phyloP scores from a whole-genome alignment of 257 asterid genomes.

The Nicotiana sylvestris region DNA sequence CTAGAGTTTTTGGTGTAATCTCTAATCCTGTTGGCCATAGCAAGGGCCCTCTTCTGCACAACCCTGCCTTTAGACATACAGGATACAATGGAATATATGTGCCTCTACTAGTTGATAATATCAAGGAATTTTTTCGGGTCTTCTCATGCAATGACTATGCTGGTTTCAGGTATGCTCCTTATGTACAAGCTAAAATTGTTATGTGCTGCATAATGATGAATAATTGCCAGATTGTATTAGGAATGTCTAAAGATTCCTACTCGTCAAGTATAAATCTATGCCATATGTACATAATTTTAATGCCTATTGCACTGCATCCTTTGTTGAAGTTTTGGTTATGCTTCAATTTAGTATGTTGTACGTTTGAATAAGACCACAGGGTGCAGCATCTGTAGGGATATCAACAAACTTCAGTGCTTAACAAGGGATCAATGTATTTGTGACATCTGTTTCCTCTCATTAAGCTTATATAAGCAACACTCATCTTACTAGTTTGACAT shows the following conservation, averaged over 20 bases:
- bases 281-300: neutral
- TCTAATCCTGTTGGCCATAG: slow-evolving; percentile 71
- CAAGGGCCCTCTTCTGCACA: slow-evolving; percentile 71
- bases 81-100: slow-evolving; percentile 64
- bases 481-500: neutral
- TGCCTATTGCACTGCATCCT: neutral
- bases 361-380: neutral
- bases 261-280: neutral
- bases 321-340: neutral
- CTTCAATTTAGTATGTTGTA: neutral
- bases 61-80: slow-evolving; percentile 54
- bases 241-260: neutral
- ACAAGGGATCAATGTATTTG: neutral
- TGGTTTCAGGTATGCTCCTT: slow-evolving; percentile 55
- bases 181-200: neutral
- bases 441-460: neutral
- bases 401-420: neutral
- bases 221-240: neutral
- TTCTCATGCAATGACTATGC: slow-evolving; percentile 57
- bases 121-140: slow-evolving; percentile 54
- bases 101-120: slow-evolving; percentile 58
- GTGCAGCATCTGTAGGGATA: neutral
- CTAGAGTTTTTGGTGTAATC: slow-evolving; percentile 53
- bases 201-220: neutral
- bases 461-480: neutral